These are phyloP conservation scores for Kodamaea sp. DNA, from an alignment of 1,139 yeast species.

Conservation along the genomic window DNA sequence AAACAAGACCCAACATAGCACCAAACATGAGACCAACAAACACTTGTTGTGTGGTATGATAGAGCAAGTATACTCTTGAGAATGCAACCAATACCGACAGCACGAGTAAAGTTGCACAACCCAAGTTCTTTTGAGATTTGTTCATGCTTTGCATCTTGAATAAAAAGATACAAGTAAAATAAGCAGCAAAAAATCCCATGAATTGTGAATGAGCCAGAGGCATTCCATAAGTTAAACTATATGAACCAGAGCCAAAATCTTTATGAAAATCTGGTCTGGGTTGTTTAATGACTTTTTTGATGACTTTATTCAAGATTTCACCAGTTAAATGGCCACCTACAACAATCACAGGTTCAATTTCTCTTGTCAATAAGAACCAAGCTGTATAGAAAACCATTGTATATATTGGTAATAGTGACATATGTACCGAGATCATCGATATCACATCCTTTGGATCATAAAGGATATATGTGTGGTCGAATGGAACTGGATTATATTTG, in stretches of 20 bases:
- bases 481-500: constrained; percentile 44
- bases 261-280: constrained; percentile 70
- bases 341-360: constrained; percentile 77
- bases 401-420: constrained; percentile 80
- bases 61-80: constrained; percentile 74
- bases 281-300: constrained; percentile 62
- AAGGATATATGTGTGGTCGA: constrained; percentile 72
- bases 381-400: constrained; percentile 77
- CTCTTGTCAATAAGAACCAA: constrained; percentile 79
- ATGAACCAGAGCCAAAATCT: constrained; percentile 45
- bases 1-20: constrained; percentile 49
- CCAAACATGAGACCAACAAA: constrained; percentile 71
- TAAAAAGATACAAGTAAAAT: constrained; percentile 45
- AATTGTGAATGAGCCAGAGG: constrained; percentile 97
- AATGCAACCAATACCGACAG: constrained; percentile 54
- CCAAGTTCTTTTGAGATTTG: constrained; percentile 20
- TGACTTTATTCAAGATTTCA: constrained; percentile 66
- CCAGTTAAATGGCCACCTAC: constrained; percentile 84
- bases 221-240: constrained; percentile 79
- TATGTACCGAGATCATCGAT: constrained; percentile 62
- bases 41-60: constrained; percentile 75
- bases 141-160: constrained; percentile 26
- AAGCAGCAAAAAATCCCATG: constrained; percentile 79
- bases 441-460: constrained; percentile 67
- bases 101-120: constrained; percentile 19